Evolutionary conservation across 441 rosid genomes (phyloP), one percentile per base, ranked within the genome.

Genomic region (Breynia disticha): DNA sequence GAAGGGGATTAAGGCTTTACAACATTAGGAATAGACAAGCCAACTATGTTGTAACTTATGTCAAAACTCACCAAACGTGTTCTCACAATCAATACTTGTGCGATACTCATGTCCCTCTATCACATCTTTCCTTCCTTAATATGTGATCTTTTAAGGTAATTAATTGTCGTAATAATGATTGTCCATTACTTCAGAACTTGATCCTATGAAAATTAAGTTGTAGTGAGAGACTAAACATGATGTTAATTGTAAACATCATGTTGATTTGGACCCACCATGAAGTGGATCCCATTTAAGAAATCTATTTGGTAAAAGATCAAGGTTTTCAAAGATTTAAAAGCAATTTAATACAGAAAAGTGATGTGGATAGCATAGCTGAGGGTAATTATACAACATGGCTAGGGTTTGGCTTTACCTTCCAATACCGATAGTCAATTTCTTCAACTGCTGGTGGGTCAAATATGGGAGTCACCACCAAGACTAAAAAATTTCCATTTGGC

Each of bases 231-330:
- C 77, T 74, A 77, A 76, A 19, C 47, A 52, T 62, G 60, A 66
- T 67, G 61, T 58, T 66, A 58, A 64, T 67, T 71, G 80, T 66
- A 57, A 50, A 67, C 83, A 80, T 79, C 82, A 75, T 67, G 50
- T 62, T 66, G 77, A 79, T 80, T 52, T 70, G 76, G 77, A 75
- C 81, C 77, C 71, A 64, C 71, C 13, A 17, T 48, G 54, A 21
- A 49, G 56, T 54, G 50, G 76, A 59, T 52, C 73, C 72, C 50
- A 57, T 54, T 55, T 48, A 22, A 46, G 59, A 77, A 50, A 67
- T 79, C 75, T 71, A 60, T 74, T 71, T 57, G 73, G 82, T 78
- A 59, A 81, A 79, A 75, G 79, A 84, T 80, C 83, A 60, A 69
- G 49, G 71, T 47, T 65, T 58, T 63, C 37, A 44, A 60, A 64